Conservation (phyloP, 2,329 filamentous ascomycete species). For the Ilyonectria mors-panacis region DNA sequence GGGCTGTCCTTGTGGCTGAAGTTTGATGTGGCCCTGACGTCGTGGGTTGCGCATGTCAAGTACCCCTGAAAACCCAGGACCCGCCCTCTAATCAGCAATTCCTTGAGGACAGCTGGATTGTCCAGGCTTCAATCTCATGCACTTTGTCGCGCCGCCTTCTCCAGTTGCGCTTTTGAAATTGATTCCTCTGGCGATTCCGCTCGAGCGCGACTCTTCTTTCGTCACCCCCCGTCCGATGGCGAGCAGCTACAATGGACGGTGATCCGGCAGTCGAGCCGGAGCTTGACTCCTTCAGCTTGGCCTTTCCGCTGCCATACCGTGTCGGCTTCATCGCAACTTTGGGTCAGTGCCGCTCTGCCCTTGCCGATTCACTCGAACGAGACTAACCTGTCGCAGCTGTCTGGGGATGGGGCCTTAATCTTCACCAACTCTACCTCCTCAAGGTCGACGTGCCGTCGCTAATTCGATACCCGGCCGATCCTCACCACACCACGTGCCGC, state of each 20-base stretch:
- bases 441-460: slow-evolving; percentile 91
- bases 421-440: slow-evolving; percentile 84
- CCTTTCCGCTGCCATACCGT: slow-evolving; percentile 91
- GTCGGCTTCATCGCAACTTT: slow-evolving; percentile 88
- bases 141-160: slow-evolving; percentile 20
- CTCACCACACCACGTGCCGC: slow-evolving; percentile 78
- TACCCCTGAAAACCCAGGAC: slow-evolving; percentile 44
- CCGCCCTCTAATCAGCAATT: slow-evolving; percentile 38
- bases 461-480: slow-evolving; percentile 85
- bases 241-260: slow-evolving; percentile 73
- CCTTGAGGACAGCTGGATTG: slow-evolving; percentile 46
- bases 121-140: slow-evolving; percentile 38
- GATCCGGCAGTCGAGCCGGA: slow-evolving; percentile 78
- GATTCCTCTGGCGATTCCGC: slow-evolving; percentile 22
- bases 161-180: slow-evolving; percentile 35
- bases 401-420: slow-evolving; percentile 95
- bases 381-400: slow-evolving; percentile 71
- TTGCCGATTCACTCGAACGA: slow-evolving; percentile 6
- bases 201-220: slow-evolving; percentile 16
- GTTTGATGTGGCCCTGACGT: slow-evolving; percentile 19
- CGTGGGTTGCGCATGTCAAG: slow-evolving; percentile 8
- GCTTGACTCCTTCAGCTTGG: slow-evolving; percentile 89
- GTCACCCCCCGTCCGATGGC: slow-evolving; percentile 40
- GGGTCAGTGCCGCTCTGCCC: slow-evolving; percentile 67
- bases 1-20: slow-evolving; percentile 11